Evolutionary conservation across 2,329 filamentous ascomycete species (phyloP).

Genomic region (Fusarium veterinarium): DNA sequence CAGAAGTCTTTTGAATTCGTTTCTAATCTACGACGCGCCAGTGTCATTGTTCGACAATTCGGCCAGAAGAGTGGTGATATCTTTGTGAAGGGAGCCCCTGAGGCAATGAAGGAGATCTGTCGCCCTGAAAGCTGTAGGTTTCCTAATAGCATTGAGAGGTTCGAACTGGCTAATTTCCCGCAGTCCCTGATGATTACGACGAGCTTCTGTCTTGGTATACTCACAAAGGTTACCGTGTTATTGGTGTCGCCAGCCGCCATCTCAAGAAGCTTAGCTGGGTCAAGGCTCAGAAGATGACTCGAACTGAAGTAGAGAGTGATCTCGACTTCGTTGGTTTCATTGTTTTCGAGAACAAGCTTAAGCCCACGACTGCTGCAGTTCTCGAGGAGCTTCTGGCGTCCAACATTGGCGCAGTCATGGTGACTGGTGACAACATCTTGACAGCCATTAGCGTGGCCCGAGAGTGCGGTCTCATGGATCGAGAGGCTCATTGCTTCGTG

Average conservation of each 20-base stretch:
- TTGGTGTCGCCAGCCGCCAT: constrained; percentile 92
- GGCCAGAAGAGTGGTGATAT: constrained; percentile 85
- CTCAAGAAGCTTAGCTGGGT: constrained; percentile 91
- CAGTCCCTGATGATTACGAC: constrained; percentile 86
- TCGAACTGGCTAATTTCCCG: no score
- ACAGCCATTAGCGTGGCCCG: constrained; percentile 96
- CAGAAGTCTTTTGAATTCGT: constrained; percentile 94
- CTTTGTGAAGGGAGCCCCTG: constrained; percentile 96
- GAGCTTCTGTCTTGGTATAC: constrained; percentile 91
- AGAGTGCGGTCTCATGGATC: constrained; percentile 86
- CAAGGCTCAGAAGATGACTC: constrained; percentile 93
- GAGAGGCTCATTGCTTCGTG: constrained; percentile 88
- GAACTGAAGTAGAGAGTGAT: constrained; percentile 83
- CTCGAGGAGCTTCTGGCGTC: constrained; percentile 85
- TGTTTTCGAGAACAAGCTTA: constrained; percentile 98
- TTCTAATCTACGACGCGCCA: constrained; percentile 89
- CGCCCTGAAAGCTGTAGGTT: constrained; percentile 78
- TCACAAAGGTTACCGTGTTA: constrained; percentile 94
- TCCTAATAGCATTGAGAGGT: no score
- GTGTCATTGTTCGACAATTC: constrained; percentile 90
- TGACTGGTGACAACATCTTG: constrained; percentile 96
- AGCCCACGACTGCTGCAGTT: constrained; percentile 83
- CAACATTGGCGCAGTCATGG: constrained; percentile 92
- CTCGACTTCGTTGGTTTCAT: constrained; percentile 96
- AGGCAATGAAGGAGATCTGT: constrained; percentile 96